Base-by-base conservation (phyloP, 805 yeast species). In the Metschnikowia arizonensis region DNA sequence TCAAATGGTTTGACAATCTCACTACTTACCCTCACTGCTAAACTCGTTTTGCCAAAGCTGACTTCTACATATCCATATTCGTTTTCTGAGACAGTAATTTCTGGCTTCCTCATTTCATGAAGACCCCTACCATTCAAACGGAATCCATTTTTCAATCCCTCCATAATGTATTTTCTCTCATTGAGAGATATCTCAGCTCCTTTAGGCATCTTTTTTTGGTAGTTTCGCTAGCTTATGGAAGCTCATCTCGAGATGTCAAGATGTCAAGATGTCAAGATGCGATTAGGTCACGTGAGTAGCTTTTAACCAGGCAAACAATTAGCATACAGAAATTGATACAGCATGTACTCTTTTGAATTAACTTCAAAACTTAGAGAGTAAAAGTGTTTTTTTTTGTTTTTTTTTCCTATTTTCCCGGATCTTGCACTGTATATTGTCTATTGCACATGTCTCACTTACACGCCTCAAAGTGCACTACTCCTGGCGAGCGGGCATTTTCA, bases 51-150 rank as follows among this genome's bases (percentile, higher is more conserved):
- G 0, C 98, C 98, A 61, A 89, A 72, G 12, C 65, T 67, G 3
- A 91, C 82, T 54, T 87, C 88, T 4, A 84, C 95, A 56, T 81
- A 84, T 10, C 97, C 98, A 57, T 78, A 84, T 46, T 84, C 87
- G 10, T 74, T 73, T n/a, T 57, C 54, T 14, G 89, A 86, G 33
- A 89, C 73, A 15, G 59, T 58, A 33, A 91, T 79, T n/a, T 37
- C 42, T 1, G 88, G 79, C 15, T 75, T 74, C 50, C 98, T 73
- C 63, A 81, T 73, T 50, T 85, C 78, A 34, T 78, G 76, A 29
- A 85, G 68, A 26, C 65, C 58, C 35, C 98, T 77, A 1, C 88
- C 86, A 59, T 88, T 95, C 3, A 79, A 55, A 39, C 98, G 73
- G 28, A 77, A 54, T 3, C 82, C 81, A 41, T 76, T 74, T 45